Percentiles rank a stretch among this genome's conserved stretches.
These are phyloP conservation scores for Corniculantispora saksenae DNA, from an alignment of 2,329 filamentous ascomycete genomes.

Conservation along the genomic window DNA sequence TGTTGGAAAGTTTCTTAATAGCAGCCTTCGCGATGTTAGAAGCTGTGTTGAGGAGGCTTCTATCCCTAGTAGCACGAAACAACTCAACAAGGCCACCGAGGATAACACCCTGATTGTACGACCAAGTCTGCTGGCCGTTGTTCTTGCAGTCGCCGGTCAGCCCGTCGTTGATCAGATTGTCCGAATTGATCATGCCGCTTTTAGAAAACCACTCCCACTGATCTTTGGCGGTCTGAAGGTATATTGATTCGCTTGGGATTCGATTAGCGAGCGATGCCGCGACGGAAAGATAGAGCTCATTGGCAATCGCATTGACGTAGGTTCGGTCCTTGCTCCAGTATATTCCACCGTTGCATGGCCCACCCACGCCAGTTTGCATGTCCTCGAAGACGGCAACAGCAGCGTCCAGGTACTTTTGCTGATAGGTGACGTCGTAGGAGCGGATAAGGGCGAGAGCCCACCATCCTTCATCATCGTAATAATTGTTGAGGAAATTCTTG, in stretches of 20 bases:
- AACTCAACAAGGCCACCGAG: slow-evolving; percentile 58
- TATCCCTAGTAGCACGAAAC: slow-evolving; percentile 44
- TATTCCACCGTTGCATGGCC: slow-evolving; percentile 54
- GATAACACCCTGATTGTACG: slow-evolving; percentile 61
- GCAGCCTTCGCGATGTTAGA: slow-evolving; percentile 53
- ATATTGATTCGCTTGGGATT: slow-evolving; percentile 38
- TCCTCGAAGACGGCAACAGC: slow-evolving; percentile 58
- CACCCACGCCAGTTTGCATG: slow-evolving; percentile 50
- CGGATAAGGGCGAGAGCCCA: slow-evolving; percentile 62
- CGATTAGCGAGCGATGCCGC: slow-evolving; percentile 56
- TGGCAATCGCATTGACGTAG: slow-evolving; percentile 57
- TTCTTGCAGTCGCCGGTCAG: slow-evolving; percentile 50
- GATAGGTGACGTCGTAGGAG: slow-evolving; percentile 54
- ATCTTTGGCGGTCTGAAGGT: slow-evolving; percentile 49
- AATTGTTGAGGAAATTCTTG: slow-evolving; percentile 51
- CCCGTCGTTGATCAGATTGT: slow-evolving; percentile 56
- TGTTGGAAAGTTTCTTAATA: slow-evolving; percentile 45
- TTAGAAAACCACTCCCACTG: slow-evolving; percentile 56
- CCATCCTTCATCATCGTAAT: slow-evolving; percentile 64
- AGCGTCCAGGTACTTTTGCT: slow-evolving; percentile 53
- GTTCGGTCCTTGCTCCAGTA: slow-evolving; percentile 56
- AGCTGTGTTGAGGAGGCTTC: slow-evolving; percentile 43
- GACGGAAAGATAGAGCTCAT: slow-evolving; percentile 58
- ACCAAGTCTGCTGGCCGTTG: slow-evolving; percentile 51
- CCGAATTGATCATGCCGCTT: slow-evolving; percentile 53